Evolutionary conservation across 2,329 filamentous ascomycete species (phyloP).

Genomic region (Talaromyces funiculosus): DNA sequence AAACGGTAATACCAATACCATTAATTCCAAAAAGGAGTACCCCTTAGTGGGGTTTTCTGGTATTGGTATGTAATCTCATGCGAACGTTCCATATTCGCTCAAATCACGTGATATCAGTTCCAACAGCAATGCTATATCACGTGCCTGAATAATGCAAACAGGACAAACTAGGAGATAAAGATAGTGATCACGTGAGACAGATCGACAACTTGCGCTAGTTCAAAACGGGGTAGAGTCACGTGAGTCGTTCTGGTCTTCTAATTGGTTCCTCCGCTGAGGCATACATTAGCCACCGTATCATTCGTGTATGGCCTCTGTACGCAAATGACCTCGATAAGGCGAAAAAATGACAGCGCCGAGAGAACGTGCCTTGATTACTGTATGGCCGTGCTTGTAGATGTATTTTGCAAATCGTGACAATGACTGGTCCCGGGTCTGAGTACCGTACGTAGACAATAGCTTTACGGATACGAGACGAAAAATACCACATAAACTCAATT

Average conservation of each 20-base stretch:
- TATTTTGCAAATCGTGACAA: not conserved
- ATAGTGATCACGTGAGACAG: no score
- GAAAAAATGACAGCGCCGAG: not conserved
- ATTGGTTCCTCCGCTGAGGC: not conserved
- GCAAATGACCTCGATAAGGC: not conserved
- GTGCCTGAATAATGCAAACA: no score
- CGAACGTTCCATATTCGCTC: no score
- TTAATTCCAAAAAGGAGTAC: no score
- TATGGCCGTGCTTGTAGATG: not conserved
- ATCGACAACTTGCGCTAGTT: no score
- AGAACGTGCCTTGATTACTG: not conserved
- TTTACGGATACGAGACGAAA: not conserved
- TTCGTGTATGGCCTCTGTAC: not conserved
- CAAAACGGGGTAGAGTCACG: no score
- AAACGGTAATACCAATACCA: no score
- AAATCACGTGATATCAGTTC: no score
- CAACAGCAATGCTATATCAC: no score
- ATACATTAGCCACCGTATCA: not conserved
- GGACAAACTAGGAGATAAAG: no score
- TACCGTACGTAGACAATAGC: not conserved
- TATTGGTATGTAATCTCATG: no score
- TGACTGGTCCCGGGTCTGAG: not conserved
- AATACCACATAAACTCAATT: not conserved
- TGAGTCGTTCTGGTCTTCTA: not conserved
- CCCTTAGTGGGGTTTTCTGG: no score